These are phyloP conservation scores for Russula compacta DNA, from an alignment of 768 basidiomycete species.

Conservation along the genomic window DNA sequence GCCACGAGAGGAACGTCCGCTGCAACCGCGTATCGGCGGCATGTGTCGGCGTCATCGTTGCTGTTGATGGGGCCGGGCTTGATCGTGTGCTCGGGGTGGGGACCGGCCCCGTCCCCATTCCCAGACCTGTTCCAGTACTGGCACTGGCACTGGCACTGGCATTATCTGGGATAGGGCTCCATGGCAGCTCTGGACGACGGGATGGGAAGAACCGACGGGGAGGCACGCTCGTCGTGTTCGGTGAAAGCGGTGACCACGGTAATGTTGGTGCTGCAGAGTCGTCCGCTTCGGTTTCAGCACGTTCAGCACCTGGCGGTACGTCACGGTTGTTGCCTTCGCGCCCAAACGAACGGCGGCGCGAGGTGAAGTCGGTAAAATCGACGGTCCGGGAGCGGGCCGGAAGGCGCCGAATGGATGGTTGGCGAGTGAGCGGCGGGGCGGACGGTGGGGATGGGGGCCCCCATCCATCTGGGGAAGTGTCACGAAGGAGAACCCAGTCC, in stretches of 20 bases:
- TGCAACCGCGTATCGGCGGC: neutral
- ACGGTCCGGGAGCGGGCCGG: slow-evolving; percentile 42
- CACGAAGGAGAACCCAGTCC: slow-evolving; percentile 12
- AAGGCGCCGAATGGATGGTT: slow-evolving; percentile 49
- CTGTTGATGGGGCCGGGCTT: neutral
- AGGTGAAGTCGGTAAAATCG: slow-evolving; percentile 67
- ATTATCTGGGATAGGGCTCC: slow-evolving; percentile 4
- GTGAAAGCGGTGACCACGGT: neutral
- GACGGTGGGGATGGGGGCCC: slow-evolving; percentile 9
- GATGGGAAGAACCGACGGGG: slow-evolving; percentile 14
- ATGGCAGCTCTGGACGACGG: slow-evolving; percentile 17
- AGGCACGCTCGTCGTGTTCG: slow-evolving; percentile 10
- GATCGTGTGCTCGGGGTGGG: neutral
- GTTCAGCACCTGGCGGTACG: neutral
- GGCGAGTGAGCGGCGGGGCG: slow-evolving; percentile 37
- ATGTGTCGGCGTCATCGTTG: neutral
- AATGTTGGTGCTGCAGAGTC: slow-evolving; percentile 1
- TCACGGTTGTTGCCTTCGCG: slow-evolving; percentile 24
- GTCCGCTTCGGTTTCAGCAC: slow-evolving; percentile 11
- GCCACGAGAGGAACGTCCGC: slow-evolving; percentile 11
- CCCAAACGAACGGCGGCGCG: slow-evolving; percentile 48
- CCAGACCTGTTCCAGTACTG: neutral
- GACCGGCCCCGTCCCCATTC: neutral
- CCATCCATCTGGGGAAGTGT: slow-evolving; percentile 12
- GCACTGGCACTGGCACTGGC: neutral